Base-by-base conservation (phyloP, 2,329 filamentous ascomycete species). In the Cladosporium sp. region DNA sequence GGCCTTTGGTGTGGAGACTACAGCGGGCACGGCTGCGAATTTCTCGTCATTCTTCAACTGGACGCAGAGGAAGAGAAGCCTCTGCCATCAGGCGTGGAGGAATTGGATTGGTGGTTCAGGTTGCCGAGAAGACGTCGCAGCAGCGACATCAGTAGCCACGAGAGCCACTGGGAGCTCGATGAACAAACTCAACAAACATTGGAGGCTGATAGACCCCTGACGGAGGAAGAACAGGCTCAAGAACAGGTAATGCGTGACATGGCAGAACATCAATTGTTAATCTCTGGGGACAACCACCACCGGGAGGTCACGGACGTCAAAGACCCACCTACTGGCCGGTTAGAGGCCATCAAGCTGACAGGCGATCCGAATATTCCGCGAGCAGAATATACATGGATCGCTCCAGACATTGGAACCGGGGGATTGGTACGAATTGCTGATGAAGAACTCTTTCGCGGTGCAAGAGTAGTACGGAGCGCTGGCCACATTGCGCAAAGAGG, bases 1-100 rank as follows among this genome's bases (percentile, higher is more conserved):
- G 92, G 92, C 0, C 89, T 99, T 24, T 97, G 89, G 87, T 86
- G 90, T 13, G 91, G 91, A 1, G 91, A 96, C 65, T 96, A 96
- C 62, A 86, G 83, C 20, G 83, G 82, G 0, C 91, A 97, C 61
- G 90, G 91, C 1, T 91, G 86, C 66, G 92, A 97, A 67, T 96
- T 96, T 50, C 64, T 97, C 4, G 74, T 95, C 11, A 73, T 97
- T 40, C 75, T 89, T 58, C 93, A 99, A 63, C 83, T 83, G 0
- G 83, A 86, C 44, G 66, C 74, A 34, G 64, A 65, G 0, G 58
- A 61, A 7, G 63, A 63, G 36, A 51, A 42, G 7, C 69, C 73
- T 0, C 52, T 77, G 5, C 73, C 74, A 0, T 58, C 64, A 18
- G 62, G 64, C 20, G 64, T 66, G 57, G 55, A 61, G 11, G 64